Evolutionary conservation across 1,139 yeast genomes (phyloP), one percentile per base, ranked within the genome.

Genomic region (Pichia sp.): DNA sequence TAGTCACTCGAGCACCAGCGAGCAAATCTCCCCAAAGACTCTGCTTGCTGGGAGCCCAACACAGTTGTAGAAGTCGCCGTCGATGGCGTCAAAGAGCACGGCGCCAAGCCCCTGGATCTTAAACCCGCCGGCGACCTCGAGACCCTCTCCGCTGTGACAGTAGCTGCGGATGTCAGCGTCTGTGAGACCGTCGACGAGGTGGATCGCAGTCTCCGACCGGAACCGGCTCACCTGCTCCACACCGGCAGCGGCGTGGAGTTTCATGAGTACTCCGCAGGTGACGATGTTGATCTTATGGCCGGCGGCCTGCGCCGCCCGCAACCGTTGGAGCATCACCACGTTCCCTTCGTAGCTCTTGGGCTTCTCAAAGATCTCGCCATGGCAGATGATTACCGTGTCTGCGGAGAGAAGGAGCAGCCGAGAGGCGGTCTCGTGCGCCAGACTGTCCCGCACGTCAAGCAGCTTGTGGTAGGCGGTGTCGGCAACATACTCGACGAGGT

Each of bases 111-210:
- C 88, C 69, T 93, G 98, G 58, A 86, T 85, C 63, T 85, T 85
- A 72, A 90, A 91, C 1, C 99, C 99, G 7, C 97, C 99, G 0
- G 98, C 97, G 1, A 88, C 97, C 46, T 80, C 77, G 6, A 76
- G 58, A 0, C 95, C 99, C 67, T 92, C 98, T 31, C 79, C 86
- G 2, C 84, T 73, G 1, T 76, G 77, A 10, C 88, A 84, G 67
- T 92, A 93, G 16, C 75, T 74, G 41, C 77, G 64, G 3, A 92
- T 67, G 41, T 84, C 71, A 17, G 75, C 80, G 58, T 82, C 83
- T 1, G 82, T 75, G 14, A 83, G 67, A 3, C 70, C 63, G 1
- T 67, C 59, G 59, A 83, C 83, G 67, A 85, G 79, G 42, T 65
- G 60, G 5, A 85, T 75, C 14, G 69, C 67, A 0, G 86, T 78